phyloP scores from a whole-genome alignment of 345 rosid genomes.

The Angophora floribunda region DNA sequence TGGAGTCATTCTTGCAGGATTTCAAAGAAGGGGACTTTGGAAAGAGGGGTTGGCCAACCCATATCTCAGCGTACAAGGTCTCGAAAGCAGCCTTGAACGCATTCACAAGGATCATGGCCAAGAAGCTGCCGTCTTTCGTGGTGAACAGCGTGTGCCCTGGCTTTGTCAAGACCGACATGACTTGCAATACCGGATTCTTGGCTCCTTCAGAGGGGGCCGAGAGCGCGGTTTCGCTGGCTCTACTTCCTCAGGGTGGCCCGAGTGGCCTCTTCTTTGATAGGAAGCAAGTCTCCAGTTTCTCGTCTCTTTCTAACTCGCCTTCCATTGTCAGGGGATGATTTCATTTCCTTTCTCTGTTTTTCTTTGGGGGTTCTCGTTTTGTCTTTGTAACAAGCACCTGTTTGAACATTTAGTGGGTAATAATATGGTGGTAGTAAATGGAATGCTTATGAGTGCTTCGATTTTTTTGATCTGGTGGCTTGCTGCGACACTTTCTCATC shows the following conservation, averaged over 20 bases:
- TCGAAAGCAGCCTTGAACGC: conserved; percentile 29
- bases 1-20: conserved; percentile 5
- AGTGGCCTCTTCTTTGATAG: conserved; percentile 2
- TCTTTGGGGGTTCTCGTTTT: no score
- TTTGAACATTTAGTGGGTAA: background rate
- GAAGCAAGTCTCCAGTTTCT: background rate
- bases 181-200: background rate
- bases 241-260: conserved; percentile 10
- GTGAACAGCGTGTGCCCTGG: conserved; percentile 13
- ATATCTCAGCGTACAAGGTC: background rate
- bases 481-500: no score
- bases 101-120: conserved; percentile 20
- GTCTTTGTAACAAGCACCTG: background rate
- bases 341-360: background rate
- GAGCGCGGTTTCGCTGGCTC: background rate
- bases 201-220: background rate
- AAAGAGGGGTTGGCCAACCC: conserved; percentile 12
- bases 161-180: conserved; percentile 22
- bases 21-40: conserved; percentile 2
- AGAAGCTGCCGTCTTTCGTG: conserved; percentile 3
- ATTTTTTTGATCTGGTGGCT: no score
- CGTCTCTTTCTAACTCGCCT: background rate
- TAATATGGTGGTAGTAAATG: background rate
- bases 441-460: background rate
- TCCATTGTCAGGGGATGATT: background rate